phyloP scores from a whole-genome alignment of 2,329 filamentous ascomycete species.

The Phyllosticta paracitricarpa region DNA sequence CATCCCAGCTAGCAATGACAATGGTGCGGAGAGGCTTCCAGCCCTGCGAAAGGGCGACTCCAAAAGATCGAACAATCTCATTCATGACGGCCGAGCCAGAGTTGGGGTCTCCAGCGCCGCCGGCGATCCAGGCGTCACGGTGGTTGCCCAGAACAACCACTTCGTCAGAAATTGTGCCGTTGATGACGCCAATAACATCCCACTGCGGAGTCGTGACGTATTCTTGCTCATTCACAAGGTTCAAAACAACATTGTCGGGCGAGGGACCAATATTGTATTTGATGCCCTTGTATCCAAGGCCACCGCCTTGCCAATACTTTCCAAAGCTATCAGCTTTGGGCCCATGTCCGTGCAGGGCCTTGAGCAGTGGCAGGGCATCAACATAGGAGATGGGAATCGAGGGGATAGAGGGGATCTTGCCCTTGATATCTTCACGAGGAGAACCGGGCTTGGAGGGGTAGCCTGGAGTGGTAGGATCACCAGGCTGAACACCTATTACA shows the following conservation, averaged over 20 bases:
- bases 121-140: constrained; percentile 79
- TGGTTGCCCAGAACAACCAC: constrained; percentile 89
- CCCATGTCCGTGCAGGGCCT: constrained; percentile 80
- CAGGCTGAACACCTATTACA: constrained; percentile 45
- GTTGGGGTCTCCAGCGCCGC: constrained; percentile 72
- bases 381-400: constrained; percentile 84
- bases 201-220: constrained; percentile 41
- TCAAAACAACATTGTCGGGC: constrained; percentile 52
- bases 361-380: constrained; percentile 80
- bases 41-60: constrained; percentile 57
- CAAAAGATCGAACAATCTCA: constrained; percentile 67
- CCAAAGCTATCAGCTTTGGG: constrained; percentile 66
- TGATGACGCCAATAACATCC: constrained; percentile 86
- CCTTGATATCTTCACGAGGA: constrained; percentile 60
- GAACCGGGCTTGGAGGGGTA: constrained; percentile 88
- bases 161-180: constrained; percentile 74
- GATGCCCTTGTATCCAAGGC: constrained; percentile 69
- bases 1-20: constrained; percentile 65
- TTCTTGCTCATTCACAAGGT: constrained; percentile 40
- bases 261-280: constrained; percentile 79
- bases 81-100: constrained; percentile 71
- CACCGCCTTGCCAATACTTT: constrained; percentile 60
- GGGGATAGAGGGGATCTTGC: constrained; percentile 71
- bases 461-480: constrained; percentile 83
- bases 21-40: constrained; percentile 86